phyloP scores from a whole-genome alignment of 1,284 basidiomycete genomes.

The Microbotryomycetes sp. region DNA sequence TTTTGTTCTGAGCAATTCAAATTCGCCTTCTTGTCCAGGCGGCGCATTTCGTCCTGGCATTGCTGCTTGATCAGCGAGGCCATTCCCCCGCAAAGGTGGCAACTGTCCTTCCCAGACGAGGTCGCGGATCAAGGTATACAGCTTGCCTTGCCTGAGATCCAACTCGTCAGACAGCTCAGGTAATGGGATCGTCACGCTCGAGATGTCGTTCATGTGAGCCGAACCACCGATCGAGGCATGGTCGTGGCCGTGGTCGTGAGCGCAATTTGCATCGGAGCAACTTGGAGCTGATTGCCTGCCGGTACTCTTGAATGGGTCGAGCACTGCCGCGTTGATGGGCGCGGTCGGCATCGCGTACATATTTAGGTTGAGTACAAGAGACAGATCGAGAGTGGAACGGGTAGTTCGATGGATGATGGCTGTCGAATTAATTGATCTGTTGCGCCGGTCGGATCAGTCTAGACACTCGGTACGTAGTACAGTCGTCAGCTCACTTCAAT shows the following conservation, averaged over 20 bases:
- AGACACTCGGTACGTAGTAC: neutral
- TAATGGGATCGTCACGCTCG: slow-evolving; percentile 60
- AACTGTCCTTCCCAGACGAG: slow-evolving; percentile 61
- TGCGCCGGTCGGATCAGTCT: no score
- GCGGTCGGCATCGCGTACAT: slow-evolving; percentile 54
- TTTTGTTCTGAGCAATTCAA: slow-evolving; percentile 73
- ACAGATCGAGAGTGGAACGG: slow-evolving; percentile 58
- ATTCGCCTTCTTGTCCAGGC: slow-evolving; percentile 9
- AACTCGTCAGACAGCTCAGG: slow-evolving; percentile 50
- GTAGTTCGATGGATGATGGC: slow-evolving; percentile 64
- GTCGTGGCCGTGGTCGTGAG: slow-evolving; percentile 43
- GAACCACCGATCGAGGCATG: slow-evolving; percentile 36
- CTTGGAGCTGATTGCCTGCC: neutral
- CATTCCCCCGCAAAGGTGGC: slow-evolving; percentile 1
- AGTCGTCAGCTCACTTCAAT: slow-evolving; percentile 44
- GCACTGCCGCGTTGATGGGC: slow-evolving; percentile 17
- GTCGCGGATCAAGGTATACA: slow-evolving; percentile 4
- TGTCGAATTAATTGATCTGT: slow-evolving; percentile 63
- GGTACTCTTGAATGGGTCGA: slow-evolving; percentile 9
- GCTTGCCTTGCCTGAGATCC: neutral
- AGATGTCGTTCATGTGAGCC: slow-evolving; percentile 60
- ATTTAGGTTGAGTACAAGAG: slow-evolving; percentile 64
- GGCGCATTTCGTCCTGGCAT: neutral
- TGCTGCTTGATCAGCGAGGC: neutral
- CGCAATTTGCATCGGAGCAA: neutral